Evolutionary conservation across 768 basidiomycete species (phyloP).

Genomic region (Mycena sanguinolenta): DNA sequence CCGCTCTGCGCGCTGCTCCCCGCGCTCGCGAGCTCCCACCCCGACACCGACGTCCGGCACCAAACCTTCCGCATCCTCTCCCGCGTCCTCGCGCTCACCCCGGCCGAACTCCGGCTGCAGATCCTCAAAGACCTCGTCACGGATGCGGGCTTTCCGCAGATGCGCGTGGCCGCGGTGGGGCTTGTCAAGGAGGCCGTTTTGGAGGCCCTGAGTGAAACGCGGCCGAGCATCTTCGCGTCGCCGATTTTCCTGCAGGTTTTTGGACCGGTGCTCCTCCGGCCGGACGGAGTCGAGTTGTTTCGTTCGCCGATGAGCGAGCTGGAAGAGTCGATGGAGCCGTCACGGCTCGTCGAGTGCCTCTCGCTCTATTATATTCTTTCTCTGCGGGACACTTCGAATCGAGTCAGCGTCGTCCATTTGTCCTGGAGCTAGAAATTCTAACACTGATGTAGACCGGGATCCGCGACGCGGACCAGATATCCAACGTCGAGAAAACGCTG

Average conservation of each 20-base stretch:
- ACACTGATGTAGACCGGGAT: conserved; percentile 61
- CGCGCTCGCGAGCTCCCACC: conserved; percentile 71
- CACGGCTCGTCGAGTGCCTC: conserved; percentile 74
- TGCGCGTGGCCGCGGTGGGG: conserved; percentile 77
- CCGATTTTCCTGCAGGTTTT: conserved; percentile 68
- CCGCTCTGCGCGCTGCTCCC: conserved; percentile 67
- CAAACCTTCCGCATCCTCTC: conserved; percentile 73
- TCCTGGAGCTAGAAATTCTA: neutral
- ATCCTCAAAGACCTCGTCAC: conserved; percentile 67
- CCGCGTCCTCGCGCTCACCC: conserved; percentile 61
- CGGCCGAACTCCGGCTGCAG: conserved; percentile 63
- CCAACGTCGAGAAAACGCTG: conserved; percentile 58
- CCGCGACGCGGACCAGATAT: conserved; percentile 58
- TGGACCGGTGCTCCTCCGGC: conserved; percentile 70
- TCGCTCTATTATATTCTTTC: conserved; percentile 78
- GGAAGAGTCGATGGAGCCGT: conserved; percentile 68
- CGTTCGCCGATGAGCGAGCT: conserved; percentile 58
- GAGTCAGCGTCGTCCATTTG: conserved; percentile 52
- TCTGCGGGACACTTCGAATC: conserved; percentile 68
- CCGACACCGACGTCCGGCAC: conserved; percentile 69
- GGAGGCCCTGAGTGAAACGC: conserved; percentile 53
- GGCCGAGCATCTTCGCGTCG: conserved; percentile 64
- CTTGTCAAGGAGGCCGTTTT: conserved; percentile 78
- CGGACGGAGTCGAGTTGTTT: conserved; percentile 69
- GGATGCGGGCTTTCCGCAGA: conserved; percentile 69